Evolutionary conservation across 1,139 yeast genomes (phyloP).

Genomic region (Kodamaea arcana): DNA sequence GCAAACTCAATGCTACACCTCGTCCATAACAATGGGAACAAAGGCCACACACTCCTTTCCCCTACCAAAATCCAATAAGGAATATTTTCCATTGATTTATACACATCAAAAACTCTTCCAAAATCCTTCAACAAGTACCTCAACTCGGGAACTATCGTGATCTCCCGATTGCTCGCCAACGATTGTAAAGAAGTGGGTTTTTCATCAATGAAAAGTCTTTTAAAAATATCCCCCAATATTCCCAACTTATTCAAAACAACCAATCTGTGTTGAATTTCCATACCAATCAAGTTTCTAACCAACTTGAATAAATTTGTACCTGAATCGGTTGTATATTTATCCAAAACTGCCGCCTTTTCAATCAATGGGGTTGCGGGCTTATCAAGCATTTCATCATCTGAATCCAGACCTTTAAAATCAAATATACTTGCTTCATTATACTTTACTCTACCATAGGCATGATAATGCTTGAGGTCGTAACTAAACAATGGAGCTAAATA

Average conservation of each 20-base stretch:
- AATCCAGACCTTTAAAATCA: slow-evolving; percentile 6
- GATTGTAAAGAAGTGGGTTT: slow-evolving; percentile 65
- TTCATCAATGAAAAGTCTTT: slow-evolving; percentile 82
- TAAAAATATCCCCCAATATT: slow-evolving; percentile 63
- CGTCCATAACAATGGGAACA: slow-evolving; percentile 79
- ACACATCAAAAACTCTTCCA: slow-evolving; percentile 71
- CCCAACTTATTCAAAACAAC: slow-evolving; percentile 79
- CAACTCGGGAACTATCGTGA: slow-evolving; percentile 87
- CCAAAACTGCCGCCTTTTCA: slow-evolving; percentile 3
- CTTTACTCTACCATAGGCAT: slow-evolving; percentile 33
- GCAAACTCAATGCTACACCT: slow-evolving; percentile 89
- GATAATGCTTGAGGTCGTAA: slow-evolving; percentile 70
- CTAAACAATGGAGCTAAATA: slow-evolving; percentile 85
- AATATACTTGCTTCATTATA: slow-evolving; percentile 14
- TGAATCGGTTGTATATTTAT: slow-evolving; percentile 21
- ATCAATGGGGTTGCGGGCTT: background rate
- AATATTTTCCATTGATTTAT: slow-evolving; percentile 64
- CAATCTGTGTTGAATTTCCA: slow-evolving; percentile 80
- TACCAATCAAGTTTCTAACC: slow-evolving; percentile 35
- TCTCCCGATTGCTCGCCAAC: slow-evolving; percentile 56
- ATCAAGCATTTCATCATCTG: slow-evolving; percentile 7
- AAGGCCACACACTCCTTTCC: slow-evolving; percentile 92
- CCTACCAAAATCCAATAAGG: slow-evolving; percentile 91
- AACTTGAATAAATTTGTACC: slow-evolving; percentile 32
- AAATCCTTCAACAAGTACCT: slow-evolving; percentile 64